Evolutionary conservation across 305 asterid genomes (phyloP).

Genomic region (Rubia balearica): DNA sequence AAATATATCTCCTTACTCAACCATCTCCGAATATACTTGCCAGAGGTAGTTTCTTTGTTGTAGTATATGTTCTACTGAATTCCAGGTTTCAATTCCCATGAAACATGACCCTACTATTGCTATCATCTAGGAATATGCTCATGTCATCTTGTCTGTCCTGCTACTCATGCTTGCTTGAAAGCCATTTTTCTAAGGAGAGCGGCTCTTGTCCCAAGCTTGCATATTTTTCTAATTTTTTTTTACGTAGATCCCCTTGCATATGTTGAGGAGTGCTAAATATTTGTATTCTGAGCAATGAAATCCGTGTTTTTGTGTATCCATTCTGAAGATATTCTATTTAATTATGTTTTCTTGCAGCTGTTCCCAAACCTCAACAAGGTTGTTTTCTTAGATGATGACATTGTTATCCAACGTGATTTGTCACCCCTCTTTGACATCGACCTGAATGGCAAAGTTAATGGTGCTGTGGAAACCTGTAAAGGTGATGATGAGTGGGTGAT

Average conservation of each 20-base stretch:
- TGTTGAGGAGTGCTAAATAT: background rate
- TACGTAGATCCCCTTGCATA: background rate
- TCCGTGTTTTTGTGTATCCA: background rate
- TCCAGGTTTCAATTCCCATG: background rate
- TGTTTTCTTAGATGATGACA: constrained; percentile 95
- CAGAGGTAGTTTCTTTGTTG: constrained; percentile 60
- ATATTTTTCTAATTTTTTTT: background rate
- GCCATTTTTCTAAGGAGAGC: background rate
- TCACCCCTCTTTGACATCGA: constrained; percentile 90
- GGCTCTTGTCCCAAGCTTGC: background rate
- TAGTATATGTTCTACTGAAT: constrained; percentile 6
- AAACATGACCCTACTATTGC: background rate
- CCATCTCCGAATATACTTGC: constrained; percentile 95
- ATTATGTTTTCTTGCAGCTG: constrained; percentile 47
- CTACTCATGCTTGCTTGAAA: background rate
- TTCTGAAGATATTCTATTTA: constrained; percentile 13
- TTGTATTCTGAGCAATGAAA: background rate
- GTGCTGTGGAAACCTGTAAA: constrained; percentile 99
- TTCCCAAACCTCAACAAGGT: constrained; percentile 93
- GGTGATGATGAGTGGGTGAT: constrained; percentile 98
- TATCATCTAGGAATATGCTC: background rate
- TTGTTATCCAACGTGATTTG: constrained; percentile 85
- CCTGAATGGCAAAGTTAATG: constrained; percentile 83
- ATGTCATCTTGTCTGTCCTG: background rate
- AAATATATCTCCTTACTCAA: constrained; percentile 94